Base-by-base conservation (phyloP, 139 green algal genomes). In the Nannochloris sp. region DNA sequence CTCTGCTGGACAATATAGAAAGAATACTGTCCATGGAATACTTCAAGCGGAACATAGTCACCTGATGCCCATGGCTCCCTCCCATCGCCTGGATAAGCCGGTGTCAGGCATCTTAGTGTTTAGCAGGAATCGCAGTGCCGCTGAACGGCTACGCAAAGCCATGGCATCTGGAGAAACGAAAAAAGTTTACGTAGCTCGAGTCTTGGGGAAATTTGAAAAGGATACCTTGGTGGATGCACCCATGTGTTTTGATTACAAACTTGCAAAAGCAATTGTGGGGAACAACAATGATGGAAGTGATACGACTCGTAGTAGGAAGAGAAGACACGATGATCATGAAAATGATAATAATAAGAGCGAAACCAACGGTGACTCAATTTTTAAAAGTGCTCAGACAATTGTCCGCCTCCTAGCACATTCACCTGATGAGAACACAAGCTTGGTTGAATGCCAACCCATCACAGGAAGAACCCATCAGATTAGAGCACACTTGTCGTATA, bases 81-180 rank as follows among this genome's bases (percentile, higher is more conserved):
- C 87, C n/a, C 84, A 87, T 56, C 62, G 81, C 11, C 79, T 95
- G 44, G 89, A 95, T 73, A 91, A 90, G 69, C 83, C 80, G 2
- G 90, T 96, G 11, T 91, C 81, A 3, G 90, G 90, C 16, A 65
- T 96, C 58, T 79, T 96, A 59, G 66, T 96, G 23, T 77, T 96
- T 43, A 86, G 85, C 3, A 56, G 80, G 13, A 78, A 62, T 40
- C 25, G 75, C 1, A 66, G 60, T n/a, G 76, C 81, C 23, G 89
- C 90, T 2, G 72, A 81, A 3, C 56, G 46, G 16, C 67, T 95
- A 43, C 49, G 81, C 1, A 44, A 69, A 30, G 44, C 72, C 26
- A 78, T 91, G 14, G 68, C 49, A 12, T 62, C 73, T 3, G 56
- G 72, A 2, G 33, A 62, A 31, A 77, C 93, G 53, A 28, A 74